Conservation (phyloP, 805 yeast genomes). For the Yarrowia sp. region DNA sequence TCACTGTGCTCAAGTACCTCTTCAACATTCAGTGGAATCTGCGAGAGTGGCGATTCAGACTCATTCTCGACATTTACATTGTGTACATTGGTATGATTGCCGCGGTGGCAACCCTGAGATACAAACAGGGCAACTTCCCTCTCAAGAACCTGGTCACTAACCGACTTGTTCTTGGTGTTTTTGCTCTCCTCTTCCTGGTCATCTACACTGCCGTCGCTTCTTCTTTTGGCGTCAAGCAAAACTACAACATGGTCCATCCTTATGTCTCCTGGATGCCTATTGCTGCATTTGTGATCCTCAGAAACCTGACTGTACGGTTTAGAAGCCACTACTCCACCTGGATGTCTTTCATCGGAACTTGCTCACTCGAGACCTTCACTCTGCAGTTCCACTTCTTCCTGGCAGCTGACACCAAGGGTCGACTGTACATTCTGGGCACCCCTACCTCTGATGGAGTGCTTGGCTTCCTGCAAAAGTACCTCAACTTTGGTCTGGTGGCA, state of each 20-base stretch:
- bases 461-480: slow-evolving; percentile 8
- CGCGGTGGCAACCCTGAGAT: slow-evolving; percentile 39
- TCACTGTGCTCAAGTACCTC: slow-evolving; percentile 41
- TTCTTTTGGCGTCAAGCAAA: slow-evolving; percentile 1
- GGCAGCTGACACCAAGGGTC: slow-evolving; percentile 45
- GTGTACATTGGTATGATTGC: slow-evolving; percentile 46
- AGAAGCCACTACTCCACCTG: slow-evolving; percentile 43
- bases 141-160: slow-evolving; percentile 26
- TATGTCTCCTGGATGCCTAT: slow-evolving; percentile 24
- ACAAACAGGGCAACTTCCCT: slow-evolving; percentile 25
- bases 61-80: slow-evolving; percentile 43
- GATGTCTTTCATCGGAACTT: slow-evolving; percentile 44
- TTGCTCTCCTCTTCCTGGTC: slow-evolving; percentile 2
- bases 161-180: slow-evolving; percentile 4
- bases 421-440: slow-evolving; percentile 36
- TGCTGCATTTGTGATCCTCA: slow-evolving; percentile 11
- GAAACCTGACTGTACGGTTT: slow-evolving; percentile 29
- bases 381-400: slow-evolving; percentile 46
- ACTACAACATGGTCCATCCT: slow-evolving; percentile 22
- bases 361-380: slow-evolving; percentile 45
- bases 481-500: slow-evolving; percentile 9
- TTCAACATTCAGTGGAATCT: slow-evolving; percentile 45
- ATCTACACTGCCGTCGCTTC: slow-evolving; percentile 7
- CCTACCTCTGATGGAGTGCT: slow-evolving; percentile 5
- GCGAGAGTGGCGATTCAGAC: slow-evolving; percentile 45